Evolutionary conservation across 2,329 filamentous ascomycete species (phyloP).

Genomic region (Xylariaceae sp.): DNA sequence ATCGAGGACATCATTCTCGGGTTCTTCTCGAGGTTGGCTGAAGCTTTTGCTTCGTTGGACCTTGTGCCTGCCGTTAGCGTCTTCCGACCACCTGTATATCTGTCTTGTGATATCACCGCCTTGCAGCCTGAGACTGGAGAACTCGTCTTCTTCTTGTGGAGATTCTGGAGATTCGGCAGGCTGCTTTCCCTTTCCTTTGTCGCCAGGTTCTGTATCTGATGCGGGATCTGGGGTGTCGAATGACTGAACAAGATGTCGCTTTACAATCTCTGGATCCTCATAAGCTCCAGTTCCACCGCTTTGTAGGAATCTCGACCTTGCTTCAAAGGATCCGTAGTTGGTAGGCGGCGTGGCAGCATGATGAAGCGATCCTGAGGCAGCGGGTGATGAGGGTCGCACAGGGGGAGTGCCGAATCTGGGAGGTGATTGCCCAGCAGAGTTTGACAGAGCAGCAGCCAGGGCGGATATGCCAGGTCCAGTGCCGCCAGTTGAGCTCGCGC

Average conservation of each 20-base stretch:
- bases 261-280: constrained; percentile 89
- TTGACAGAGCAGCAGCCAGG: constrained; percentile 79
- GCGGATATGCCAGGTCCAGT: constrained; percentile 80
- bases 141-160: constrained; percentile 66
- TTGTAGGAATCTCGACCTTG: constrained; percentile 49
- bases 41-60: constrained; percentile 85
- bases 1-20: constrained; percentile 75
- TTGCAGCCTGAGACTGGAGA: constrained; percentile 88
- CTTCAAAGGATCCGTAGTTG: constrained; percentile 84
- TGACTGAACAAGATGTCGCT: constrained; percentile 78
- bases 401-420: constrained; percentile 66
- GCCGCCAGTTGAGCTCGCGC: constrained; percentile 53
- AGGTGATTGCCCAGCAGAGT: constrained; percentile 66
- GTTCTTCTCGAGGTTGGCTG: constrained; percentile 68
- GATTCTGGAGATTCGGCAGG: constrained; percentile 32
- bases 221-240: constrained; percentile 45
- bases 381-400: constrained; percentile 56
- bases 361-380: constrained; percentile 41
- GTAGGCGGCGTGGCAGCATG: constrained; percentile 55
- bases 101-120: constrained; percentile 92
- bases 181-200: constrained; percentile 52
- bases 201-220: constrained; percentile 31
- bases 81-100: constrained; percentile 95
- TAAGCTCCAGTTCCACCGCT: constrained; percentile 55
- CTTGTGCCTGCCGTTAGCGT: constrained; percentile 67